A percentile compares a stretch with the other conserved stretches of the same genome.
phyloP scores from a whole-genome alignment of 129 eudicot genomes.

The Heracleum sosnowskyi region DNA sequence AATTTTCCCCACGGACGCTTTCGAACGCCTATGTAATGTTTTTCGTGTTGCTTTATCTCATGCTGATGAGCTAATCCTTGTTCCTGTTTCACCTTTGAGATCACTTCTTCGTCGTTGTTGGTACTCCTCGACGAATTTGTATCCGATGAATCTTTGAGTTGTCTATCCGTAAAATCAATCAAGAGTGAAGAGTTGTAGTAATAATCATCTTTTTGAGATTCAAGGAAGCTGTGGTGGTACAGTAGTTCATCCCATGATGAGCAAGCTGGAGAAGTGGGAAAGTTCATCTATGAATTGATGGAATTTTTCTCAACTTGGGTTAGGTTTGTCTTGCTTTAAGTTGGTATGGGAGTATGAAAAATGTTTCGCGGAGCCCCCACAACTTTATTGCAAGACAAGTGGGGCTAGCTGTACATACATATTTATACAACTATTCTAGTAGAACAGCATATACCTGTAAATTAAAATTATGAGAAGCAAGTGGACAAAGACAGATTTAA shows the following conservation, averaged over 20 bases:
- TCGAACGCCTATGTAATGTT: constrained; percentile 1
- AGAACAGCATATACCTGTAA: not conserved
- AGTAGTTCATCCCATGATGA: not conserved
- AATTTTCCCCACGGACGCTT: not conserved
- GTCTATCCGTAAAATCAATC: not conserved
- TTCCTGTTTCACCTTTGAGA: not conserved
- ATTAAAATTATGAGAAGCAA: not conserved
- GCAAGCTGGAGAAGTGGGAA: not conserved
- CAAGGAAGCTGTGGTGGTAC: not conserved
- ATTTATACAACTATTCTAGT: too few species aligned
- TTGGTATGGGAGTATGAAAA: not conserved
- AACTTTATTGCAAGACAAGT: not conserved
- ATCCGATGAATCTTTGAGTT: not conserved
- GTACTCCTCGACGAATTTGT: not conserved
- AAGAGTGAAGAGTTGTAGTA: not conserved
- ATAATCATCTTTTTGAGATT: not conserved
- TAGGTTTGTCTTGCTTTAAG: not conserved
- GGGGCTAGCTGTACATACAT: not conserved
- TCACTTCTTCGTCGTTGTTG: not conserved
- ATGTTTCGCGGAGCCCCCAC: not conserved
- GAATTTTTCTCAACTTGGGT: not conserved
- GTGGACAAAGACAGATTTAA: not conserved
- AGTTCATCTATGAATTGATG: not conserved
- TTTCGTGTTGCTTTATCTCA: not conserved
- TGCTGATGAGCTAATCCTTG: not conserved